Base-by-base conservation (phyloP, 352 stramenopile species). In the Thalassiosira exigua region DNA sequence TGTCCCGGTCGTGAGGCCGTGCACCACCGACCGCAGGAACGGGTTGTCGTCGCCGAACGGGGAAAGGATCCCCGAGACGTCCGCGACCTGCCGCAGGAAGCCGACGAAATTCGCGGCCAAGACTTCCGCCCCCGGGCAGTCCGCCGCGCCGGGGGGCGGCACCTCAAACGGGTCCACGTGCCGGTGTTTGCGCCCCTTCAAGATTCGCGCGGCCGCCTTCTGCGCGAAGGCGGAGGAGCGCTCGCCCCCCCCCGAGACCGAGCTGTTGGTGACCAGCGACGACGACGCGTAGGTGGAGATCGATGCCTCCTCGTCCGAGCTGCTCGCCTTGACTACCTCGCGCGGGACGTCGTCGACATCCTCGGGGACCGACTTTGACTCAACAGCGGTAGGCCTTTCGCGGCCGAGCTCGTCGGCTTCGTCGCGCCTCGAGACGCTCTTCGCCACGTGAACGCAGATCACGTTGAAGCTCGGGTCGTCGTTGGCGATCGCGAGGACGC, bases 91-190 rank as follows among this genome's bases (percentile, higher is more conserved):
- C 30, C 84, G 64, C 5, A 92, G 39, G 60, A 90, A 92, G 44
- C 75, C 81, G 0, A 90, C 80, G 64, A 90, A 92, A 66, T 89
- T 89, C 1, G 86, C 84, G 48, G 86, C 86, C 22, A 87, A 53
- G n/a, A 87, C 67, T 42, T 81, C 71, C 21, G 70, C 51, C 33
- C 60, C 30, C 26, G 42, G 24, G 17, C 21, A 39, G 12, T 53
- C 66, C 3, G 44, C 24, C 7, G 39, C 26, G 36, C 62, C 57
- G n/a, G n/a, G n/a, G n/a, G n/a, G n/a, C 32, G 70, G 69, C 21
- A 81, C 72, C 24, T 79, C 60, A 24, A 78, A 77, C 19, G 62
- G 66, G 24, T 77, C 66, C 19, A 79, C 68, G 12, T 36, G 30
- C 46, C 39, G 30, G n/a, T n/a, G n/a, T 44, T 72, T 69, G 12